Percentiles rank a stretch among this genome's conserved stretches.
These are phyloP conservation scores for Penicillium lividum DNA, from an alignment of 495 filamentous ascomycete species.

Conservation along the genomic window DNA sequence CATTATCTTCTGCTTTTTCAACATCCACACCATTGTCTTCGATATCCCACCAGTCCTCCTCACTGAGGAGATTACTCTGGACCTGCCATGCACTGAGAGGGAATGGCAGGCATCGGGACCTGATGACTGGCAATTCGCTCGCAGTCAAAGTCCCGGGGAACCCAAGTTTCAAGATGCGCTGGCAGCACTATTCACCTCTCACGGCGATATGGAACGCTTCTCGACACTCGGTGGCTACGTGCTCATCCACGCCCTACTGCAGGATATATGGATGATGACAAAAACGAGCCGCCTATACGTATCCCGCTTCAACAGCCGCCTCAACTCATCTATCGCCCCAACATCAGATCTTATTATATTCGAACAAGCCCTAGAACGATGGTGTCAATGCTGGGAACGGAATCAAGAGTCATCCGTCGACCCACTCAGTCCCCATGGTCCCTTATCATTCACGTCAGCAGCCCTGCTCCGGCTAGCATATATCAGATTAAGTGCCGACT, in stretches of 20 bases:
- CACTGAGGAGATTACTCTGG: slow-evolving; percentile 62
- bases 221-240: slow-evolving; percentile 68
- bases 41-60: slow-evolving; percentile 55
- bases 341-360: slow-evolving; percentile 57
- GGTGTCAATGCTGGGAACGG: slow-evolving; percentile 63
- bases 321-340: slow-evolving; percentile 33
- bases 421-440: slow-evolving; percentile 54
- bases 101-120: slow-evolving; percentile 38
- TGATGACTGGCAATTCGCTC: slow-evolving; percentile 32
- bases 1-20: slow-evolving; percentile 52
- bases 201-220: slow-evolving; percentile 29
- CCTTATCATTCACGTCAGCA: slow-evolving; percentile 66
- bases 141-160: slow-evolving; percentile 28
- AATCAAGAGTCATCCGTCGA: slow-evolving; percentile 55
- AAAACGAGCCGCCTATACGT: slow-evolving; percentile 52
- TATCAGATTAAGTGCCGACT: slow-evolving; percentile 67
- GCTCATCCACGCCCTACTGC: slow-evolving; percentile 67
- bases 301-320: slow-evolving; percentile 42
- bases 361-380: slow-evolving; percentile 60
- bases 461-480: slow-evolving; percentile 66
- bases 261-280: slow-evolving; percentile 67
- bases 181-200: slow-evolving; percentile 28
- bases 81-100: slow-evolving; percentile 54
- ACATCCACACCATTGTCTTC: slow-evolving; percentile 52
- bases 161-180: slow-evolving; percentile 40